Evolutionary conservation across 176 grass and related monocot species (phyloP), one percentile per base, ranked within the genome.

Genomic region (Stipa capillata): DNA sequence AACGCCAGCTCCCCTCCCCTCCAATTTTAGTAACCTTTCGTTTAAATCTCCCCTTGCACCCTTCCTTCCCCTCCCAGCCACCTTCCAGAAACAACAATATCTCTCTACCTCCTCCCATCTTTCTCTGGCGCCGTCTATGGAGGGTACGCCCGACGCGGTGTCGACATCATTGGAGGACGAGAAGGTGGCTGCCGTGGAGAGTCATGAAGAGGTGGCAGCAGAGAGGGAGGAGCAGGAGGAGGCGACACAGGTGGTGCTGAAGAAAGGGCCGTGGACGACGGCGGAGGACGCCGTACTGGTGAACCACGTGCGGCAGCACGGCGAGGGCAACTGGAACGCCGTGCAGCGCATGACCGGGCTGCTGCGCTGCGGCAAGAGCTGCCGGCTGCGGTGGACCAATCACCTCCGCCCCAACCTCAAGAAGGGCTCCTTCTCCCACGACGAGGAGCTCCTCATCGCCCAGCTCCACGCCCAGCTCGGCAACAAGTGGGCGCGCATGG

Each of bases 331-430:
- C 87, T 93, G 87, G 91, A 93, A 90, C 84, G 62, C 77, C 0
- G 91, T 90, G 81, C 91, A 85, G 77, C 68, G 84, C 50, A 53
- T 80, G 34, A 85, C 84, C 8, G 77, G 73, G 27, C 91, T 93
- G 7, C 56, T 65, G 3, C 84, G 91, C 37, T 97, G 90, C 68
- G 90, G 93, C 85, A 97, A 97, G 88, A 97, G 90, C 90, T 97
- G 93, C 83, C 85, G 93, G 9, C 80, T 93, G 10, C 85, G 93
- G 5, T 97, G 93, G 90, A 90, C 84, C 48, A 97, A 97, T 66
- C 90, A 97, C 65, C 87, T 93, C 71, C 93, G 93, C 28, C 90
- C 93, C 25, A 81, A 97, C 88, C 93, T 91, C 59, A 97, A 91
- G 85, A 92, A 90, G 63, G 88, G 93, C 5, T 86, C 85, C 79